These are phyloP conservation scores for Russula sp. DNA, from an alignment of 768 basidiomycete species.

Conservation along the genomic window DNA sequence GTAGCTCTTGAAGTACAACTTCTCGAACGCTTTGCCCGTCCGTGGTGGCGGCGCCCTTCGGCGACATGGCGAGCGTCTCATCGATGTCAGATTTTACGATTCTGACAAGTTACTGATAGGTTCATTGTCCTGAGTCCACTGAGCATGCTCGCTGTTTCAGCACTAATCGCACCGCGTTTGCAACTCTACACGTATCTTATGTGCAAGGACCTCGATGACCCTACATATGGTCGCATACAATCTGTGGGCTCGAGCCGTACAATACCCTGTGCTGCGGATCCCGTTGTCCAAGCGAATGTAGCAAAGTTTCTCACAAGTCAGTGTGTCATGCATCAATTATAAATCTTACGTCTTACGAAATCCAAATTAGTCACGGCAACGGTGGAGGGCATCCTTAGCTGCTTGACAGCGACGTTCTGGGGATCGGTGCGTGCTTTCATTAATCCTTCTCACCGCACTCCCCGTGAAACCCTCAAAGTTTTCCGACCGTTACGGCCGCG, in stretches of 20 bases:
- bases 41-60: conserved; percentile 78
- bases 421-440: conserved; percentile 54
- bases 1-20: conserved; percentile 32
- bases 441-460: background rate
- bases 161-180: conserved; percentile 65
- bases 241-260: conserved; percentile 17
- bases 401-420: conserved; percentile 85
- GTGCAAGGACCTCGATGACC: conserved; percentile 46
- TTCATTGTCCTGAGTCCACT: conserved; percentile 54
- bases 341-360: background rate
- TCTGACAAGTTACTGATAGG: conserved; percentile 42
- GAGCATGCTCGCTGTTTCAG: conserved; percentile 50
- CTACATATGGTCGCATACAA: background rate
- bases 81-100: background rate
- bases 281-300: conserved; percentile 68
- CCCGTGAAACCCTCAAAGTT: conserved; percentile 46
- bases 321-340: conserved; percentile 35
- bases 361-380: conserved; percentile 52
- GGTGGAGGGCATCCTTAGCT: conserved; percentile 67
- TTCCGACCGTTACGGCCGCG: conserved; percentile 77
- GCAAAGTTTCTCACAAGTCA: conserved; percentile 62
- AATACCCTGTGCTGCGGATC: conserved; percentile 58
- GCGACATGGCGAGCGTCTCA: conserved; percentile 59
- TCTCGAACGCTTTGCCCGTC: conserved; percentile 36
- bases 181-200: conserved; percentile 73